Evolutionary conservation across 306 rosid species (phyloP).

Genomic region (Sphenostylis stenocarpa): DNA sequence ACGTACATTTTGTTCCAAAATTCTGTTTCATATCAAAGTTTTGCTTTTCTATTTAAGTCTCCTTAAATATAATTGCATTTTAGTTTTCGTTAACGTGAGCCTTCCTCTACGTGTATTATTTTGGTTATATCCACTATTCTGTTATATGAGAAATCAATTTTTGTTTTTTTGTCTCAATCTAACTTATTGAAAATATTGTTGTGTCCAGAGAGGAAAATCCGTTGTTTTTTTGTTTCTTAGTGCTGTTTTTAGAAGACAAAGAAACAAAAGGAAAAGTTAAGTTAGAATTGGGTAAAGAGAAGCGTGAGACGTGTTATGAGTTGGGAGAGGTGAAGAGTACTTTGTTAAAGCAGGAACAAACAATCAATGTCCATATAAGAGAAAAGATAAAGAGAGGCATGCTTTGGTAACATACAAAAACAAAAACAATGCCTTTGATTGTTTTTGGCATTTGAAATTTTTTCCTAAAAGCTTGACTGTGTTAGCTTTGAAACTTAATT

Average conservation of each 20-base stretch:
- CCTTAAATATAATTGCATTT: slow-evolving; percentile 14
- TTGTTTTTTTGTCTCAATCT: neutral
- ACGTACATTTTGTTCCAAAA: neutral
- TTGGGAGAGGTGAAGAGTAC: neutral
- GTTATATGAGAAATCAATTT: neutral
- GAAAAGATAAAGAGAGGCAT: slow-evolving; percentile 26
- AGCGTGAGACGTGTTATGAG: slow-evolving; percentile 27
- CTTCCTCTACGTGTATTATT: neutral
- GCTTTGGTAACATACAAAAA: slow-evolving; percentile 14
- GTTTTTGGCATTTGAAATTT: neutral
- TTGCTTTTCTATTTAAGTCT: slow-evolving; percentile 6
- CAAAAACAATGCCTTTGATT: slow-evolving; percentile 17
- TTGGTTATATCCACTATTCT: neutral
- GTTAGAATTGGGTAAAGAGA: slow-evolving; percentile 40
- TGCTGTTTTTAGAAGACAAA: slow-evolving; percentile 19
- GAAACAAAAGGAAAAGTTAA: slow-evolving; percentile 27
- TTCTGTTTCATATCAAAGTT: neutral
- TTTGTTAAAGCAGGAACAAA: slow-evolving; percentile 34
- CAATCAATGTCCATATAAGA: slow-evolving; percentile 12
- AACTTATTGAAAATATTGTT: neutral
- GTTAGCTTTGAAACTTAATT: neutral
- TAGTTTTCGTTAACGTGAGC: neutral
- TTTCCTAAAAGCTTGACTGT: neutral
- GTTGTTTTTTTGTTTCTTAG: slow-evolving; percentile 5
- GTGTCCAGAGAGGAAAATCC: neutral